Percentiles rank a stretch among this genome's conserved stretches.
phyloP scores from a whole-genome alignment of 768 basidiomycete genomes.

The Mrakia gelida region DNA sequence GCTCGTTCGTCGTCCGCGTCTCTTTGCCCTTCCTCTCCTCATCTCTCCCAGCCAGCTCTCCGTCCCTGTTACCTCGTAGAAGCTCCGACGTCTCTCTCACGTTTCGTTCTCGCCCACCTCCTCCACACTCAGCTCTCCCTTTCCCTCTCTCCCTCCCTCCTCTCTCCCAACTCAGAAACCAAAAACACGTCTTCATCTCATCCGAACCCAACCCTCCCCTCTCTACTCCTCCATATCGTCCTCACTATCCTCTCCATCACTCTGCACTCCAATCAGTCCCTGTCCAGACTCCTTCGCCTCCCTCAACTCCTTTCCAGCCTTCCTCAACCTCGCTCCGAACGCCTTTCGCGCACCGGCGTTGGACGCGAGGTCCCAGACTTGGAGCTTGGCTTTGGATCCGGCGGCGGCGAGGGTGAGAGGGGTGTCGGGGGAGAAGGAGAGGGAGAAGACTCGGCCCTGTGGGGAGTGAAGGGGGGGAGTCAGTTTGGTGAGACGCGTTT shows the following conservation, averaged over 20 bases:
- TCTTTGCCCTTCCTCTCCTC: no score
- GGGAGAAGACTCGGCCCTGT: conserved; percentile 94
- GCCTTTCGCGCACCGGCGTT: conserved; percentile 77
- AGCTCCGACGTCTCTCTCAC: no score
- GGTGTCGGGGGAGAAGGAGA: conserved; percentile 79
- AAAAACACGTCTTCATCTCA: neutral
- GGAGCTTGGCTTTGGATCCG: conserved; percentile 87
- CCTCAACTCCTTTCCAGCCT: conserved; percentile 60
- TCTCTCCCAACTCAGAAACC: no score
- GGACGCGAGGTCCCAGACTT: conserved; percentile 90
- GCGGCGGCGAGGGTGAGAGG: conserved; percentile 89
- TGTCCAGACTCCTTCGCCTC: conserved; percentile 43
- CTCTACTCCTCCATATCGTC: conserved; percentile 21
- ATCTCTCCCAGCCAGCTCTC: no score
- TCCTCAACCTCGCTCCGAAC: conserved; percentile 70
- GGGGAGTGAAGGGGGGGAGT: neutral
- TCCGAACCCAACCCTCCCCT: neutral
- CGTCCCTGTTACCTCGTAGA: no score
- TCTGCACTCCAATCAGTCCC: conserved; percentile 42
- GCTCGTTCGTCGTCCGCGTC: no score
- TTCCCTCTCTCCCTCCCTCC: no score
- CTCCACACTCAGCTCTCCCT: no score
- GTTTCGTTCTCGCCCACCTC: no score
- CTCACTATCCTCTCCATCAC: conserved; percentile 30
- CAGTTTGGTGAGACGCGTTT: neutral